Evolutionary conservation across 2,329 filamentous ascomycete genomes (phyloP), one percentile per base, ranked within the genome.

Genomic region (Fusarium poae): DNA sequence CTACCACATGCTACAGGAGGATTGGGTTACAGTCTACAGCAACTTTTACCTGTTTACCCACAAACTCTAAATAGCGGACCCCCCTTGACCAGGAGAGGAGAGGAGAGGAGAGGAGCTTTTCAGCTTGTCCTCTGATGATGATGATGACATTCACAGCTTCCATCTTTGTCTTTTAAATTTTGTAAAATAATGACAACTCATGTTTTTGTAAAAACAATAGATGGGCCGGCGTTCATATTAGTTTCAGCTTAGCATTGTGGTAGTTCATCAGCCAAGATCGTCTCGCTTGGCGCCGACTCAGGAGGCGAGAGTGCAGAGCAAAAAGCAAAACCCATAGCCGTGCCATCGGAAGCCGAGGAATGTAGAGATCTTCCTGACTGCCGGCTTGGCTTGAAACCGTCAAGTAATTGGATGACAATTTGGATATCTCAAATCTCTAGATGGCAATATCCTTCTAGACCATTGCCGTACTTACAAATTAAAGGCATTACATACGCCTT

Each of bases 1-100:
- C n/a, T 13, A 20, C 35, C n/a, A 39, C 35, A 39, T 20, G 35
- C n/a, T 1, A 21, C n/a, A 39, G 11, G n/a, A 39, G 11, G n/a
- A 20, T 35, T 10, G 1, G n/a, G n/a, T 10, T 35, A 32, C 12
- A n/a, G n/a, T n/a, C 12, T 39, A n/a, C 27, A 21, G 34, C 23
- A 43, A 53, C 27, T 25, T 27, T 53, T 46, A 35, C 40, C 21
- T 32, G 18, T 20, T 50, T 35, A 35, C 23, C 35, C 20, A 11
- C 7, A 52, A 59, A 65, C 60, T 65, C 53, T 65, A 60, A 65
- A 59, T 11, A 51, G 20, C 27, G 60, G 59, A 27, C 5, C 58
- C 50, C 11, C 18, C 35, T 12, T 39, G 35, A n/a, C 20, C 12
- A 6, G 35, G 35, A 12, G 11, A 39, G n/a, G n/a, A n/a, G n/a